A percentile compares a stretch with the other conserved stretches of the same genome.
phyloP scores from a whole-genome alignment of 192 early-diverging fungal genomes.

The Coemansia asiatica region DNA sequence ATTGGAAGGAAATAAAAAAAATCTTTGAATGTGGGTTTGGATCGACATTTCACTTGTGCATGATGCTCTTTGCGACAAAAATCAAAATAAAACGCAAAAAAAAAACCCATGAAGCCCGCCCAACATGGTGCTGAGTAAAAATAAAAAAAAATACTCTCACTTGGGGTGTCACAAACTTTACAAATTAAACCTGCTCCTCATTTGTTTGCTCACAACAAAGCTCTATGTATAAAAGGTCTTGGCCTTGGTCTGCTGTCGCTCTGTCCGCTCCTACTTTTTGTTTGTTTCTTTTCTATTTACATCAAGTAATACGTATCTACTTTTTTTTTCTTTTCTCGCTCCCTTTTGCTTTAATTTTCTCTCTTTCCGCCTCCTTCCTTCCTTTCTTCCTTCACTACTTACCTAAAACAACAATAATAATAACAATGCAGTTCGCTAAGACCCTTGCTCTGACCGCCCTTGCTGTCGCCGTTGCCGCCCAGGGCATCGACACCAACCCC shows the following conservation, averaged over 20 bases:
- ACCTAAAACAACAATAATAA: no score
- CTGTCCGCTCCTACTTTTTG: no score
- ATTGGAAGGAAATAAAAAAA: not conserved
- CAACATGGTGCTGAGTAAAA: not conserved
- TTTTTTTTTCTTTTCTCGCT: slow-evolving; percentile 6
- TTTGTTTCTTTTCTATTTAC: slow-evolving; percentile 3
- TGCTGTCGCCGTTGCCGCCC: slow-evolving; percentile 39
- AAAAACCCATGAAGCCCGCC: no score
- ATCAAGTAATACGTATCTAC: no score
- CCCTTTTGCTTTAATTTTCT: no score
- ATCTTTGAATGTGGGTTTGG: slow-evolving; percentile 3
- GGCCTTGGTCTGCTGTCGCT: no score
- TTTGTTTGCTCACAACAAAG: no score
- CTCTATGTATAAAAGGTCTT: no score
- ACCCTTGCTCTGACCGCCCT: slow-evolving; percentile 38
- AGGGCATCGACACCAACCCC: slow-evolving; percentile 22
- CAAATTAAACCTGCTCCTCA: no score
- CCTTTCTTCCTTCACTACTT: no score
- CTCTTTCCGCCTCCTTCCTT: not conserved
- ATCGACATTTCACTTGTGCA: slow-evolving; percentile 1
- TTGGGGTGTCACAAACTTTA: not conserved
- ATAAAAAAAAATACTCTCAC: not conserved
- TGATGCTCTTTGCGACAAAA: slow-evolving; percentile 1
- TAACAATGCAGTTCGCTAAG: slow-evolving; percentile 55
- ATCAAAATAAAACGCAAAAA: not conserved